Base-by-base conservation (phyloP, 2,329 filamentous ascomycete genomes). In the Fonsecaea erecta region DNA sequence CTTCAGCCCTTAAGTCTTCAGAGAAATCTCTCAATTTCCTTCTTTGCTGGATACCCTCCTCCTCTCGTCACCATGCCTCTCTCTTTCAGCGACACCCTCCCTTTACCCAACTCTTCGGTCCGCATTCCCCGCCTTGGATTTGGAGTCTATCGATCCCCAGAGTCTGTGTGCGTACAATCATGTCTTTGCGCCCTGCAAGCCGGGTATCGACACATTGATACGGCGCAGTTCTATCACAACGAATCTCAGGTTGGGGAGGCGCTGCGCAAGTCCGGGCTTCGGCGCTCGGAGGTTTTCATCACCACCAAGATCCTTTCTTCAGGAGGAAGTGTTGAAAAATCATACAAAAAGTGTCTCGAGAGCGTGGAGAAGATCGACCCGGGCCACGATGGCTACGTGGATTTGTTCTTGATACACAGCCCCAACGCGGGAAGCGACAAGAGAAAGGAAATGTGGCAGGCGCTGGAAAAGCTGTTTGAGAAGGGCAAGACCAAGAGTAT, bases 361-460 rank as follows among this genome's bases (percentile, higher is more conserved):
- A 90, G 88, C 69, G 85, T 92, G 35, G 78, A 84, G 70, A 88
- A 86, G 75, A 82, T 90, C 46, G 84, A 82, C 35, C 81, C 82
- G 4, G 57, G 68, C 2, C 74, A 79, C 26, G 79, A 83, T 54
- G 88, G 87, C 56, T 91, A 91, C 73, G 86, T 91, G 3, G 89
- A 92, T 76, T 74, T 92, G 51, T 88, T 92, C 71, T 77, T 92
- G 63, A 87, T 92, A 60, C 90, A 92, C 74, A 86, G 84, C 64
- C 83, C 88, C 12, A 84, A 81, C 34, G 82, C 81, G 2, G 86
- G 87, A 0, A 75, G 79, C 2, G 78, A 81, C 21, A 82, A 81
- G 12, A 79, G 88, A 48, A 86, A 86, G 76, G 79, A 84, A 68
- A 79, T 91, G 74, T 92, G 89, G 88, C 78, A 81, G 65, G 88